Evolutionary conservation across 2,329 filamentous ascomycete genomes (phyloP).

Genomic region (Xylariaceae sp.): DNA sequence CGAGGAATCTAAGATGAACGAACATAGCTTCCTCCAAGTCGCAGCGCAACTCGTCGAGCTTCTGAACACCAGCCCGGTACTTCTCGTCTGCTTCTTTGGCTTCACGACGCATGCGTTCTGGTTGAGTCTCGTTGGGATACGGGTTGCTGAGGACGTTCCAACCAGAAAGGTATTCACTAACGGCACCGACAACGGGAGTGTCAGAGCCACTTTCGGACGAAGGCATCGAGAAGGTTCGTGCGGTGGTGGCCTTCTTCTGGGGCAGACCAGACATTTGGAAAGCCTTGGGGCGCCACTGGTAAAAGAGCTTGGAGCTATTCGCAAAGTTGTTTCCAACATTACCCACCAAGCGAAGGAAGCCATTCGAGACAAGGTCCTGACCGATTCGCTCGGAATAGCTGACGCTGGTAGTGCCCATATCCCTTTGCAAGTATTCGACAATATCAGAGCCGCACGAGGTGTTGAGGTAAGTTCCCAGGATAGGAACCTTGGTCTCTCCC

Average conservation of each 20-base stretch:
- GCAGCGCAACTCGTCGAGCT: constrained; percentile 85
- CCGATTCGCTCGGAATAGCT: constrained; percentile 92
- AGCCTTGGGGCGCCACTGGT: constrained; percentile 91
- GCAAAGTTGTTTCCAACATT: constrained; percentile 94
- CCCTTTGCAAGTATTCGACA: constrained; percentile 86
- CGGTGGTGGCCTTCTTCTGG: constrained; percentile 73
- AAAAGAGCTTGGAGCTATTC: constrained; percentile 95
- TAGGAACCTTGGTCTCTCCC: constrained; percentile 89
- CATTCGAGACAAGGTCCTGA: constrained; percentile 81
- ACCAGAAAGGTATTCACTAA: constrained; percentile 82
- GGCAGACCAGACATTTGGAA: constrained; percentile 84
- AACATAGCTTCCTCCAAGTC: constrained; percentile 94
- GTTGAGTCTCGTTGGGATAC: constrained; percentile 88
- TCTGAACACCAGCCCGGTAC: constrained; percentile 81
- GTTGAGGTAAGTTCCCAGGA: constrained; percentile 90
- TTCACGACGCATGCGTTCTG: constrained; percentile 81
- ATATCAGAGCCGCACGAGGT: constrained; percentile 89
- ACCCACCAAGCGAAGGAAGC: constrained; percentile 83
- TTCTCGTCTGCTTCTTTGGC: constrained; percentile 85
- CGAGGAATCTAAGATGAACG: constrained; percentile 88
- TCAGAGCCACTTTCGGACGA: constrained; percentile 59
- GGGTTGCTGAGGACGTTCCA: constrained; percentile 92
- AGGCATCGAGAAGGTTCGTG: constrained; percentile 68
- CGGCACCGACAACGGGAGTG: constrained; percentile 73
- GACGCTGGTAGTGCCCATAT: constrained; percentile 77